Base-by-base conservation (phyloP, 805 yeast genomes). In the Ogataea paraovalis region DNA sequence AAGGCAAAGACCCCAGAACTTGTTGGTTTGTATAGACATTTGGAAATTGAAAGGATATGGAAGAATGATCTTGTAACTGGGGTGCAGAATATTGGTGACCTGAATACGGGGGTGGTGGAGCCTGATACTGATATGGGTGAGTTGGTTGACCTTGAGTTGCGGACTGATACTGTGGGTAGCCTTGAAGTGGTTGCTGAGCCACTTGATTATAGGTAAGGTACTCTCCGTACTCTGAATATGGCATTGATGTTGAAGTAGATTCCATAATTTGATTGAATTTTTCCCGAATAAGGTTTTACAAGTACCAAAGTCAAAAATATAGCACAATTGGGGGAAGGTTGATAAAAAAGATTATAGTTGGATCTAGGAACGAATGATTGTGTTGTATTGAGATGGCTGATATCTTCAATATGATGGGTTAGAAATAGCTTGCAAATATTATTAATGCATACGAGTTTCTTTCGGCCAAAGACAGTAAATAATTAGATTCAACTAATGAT, bases 21-120 rank as follows among this genome's bases (percentile, higher is more conserved):
- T 30, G 34, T 12, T 28, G 39, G 14, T 19, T 30, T 21, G 42
- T 38, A 33, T 46, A 46, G 18, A 32, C 43, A 30, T 27, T 39
- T 30, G 50, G 50, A 21, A 43, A 27, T 20, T 42, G 44, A 37
- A 32, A 44, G 10, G 28, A 28, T 10, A 27, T 22, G 2, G 30
- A 20, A 4, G 22, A 22, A 30, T 44, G 40, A 18, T 45, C 43
- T 27, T 39, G 47, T 6, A 22, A 13, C 27, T 36, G 45, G 19
- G 32, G n/a, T 22, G 42, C 19, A 5, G 23, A n/a, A 16, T 19
- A 41, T 19, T 20, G 36, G 12, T n/a, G 38, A 6, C 38, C 38
- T 4, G 38, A 18, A 10, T 34, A 34, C 4, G 13, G 38, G 12
- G 12, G 34, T 18, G 13, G 38, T n/a, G 38, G 38, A 18, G 8